A percentile compares a stretch with the other conserved stretches of the same genome.
These are phyloP conservation scores for Meyerozyma carpophila DNA, from an alignment of 1,139 yeast species.

Conservation along the genomic window DNA sequence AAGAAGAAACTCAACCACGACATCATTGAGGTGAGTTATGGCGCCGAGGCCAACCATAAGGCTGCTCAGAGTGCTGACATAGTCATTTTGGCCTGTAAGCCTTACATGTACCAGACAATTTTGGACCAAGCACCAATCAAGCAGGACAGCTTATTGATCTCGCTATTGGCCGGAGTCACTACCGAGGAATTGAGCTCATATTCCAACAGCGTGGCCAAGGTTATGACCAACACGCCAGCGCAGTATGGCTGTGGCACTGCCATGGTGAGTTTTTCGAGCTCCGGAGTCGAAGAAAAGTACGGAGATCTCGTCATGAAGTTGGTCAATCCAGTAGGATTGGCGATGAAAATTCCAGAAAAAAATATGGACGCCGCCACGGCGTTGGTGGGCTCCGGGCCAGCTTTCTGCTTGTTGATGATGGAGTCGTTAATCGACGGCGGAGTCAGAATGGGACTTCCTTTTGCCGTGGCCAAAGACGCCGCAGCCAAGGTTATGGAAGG, in stretches of 20 bases:
- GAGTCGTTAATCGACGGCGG: constrained; percentile 95
- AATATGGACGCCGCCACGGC: constrained; percentile 97
- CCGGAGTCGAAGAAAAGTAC: constrained; percentile 41
- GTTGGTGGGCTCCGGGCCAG: constrained; percentile 95
- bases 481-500: constrained; percentile 98
- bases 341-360: constrained; percentile 74
- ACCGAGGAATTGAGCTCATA: constrained; percentile 57
- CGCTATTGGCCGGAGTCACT: constrained; percentile 91
- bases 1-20: constrained; percentile 44
- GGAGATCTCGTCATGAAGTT: constrained; percentile 51
- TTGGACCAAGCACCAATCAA: constrained; percentile 28
- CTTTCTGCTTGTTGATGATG: constrained; percentile 82
- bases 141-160: constrained; percentile 55
- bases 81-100: constrained; percentile 81
- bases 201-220: constrained; percentile 66
- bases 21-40: constrained; percentile 44
- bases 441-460: constrained; percentile 90
- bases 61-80: constrained; percentile 65
- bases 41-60: constrained; percentile 42
- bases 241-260: constrained; percentile 92
- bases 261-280: constrained; percentile 61
- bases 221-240: constrained; percentile 98
- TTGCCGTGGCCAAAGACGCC: constrained; percentile 73
- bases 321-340: constrained; percentile 62
- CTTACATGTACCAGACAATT: constrained; percentile 65